Evolutionary conservation across 805 yeast species (phyloP).

Genomic region (Torulaspora microellipsoides): DNA sequence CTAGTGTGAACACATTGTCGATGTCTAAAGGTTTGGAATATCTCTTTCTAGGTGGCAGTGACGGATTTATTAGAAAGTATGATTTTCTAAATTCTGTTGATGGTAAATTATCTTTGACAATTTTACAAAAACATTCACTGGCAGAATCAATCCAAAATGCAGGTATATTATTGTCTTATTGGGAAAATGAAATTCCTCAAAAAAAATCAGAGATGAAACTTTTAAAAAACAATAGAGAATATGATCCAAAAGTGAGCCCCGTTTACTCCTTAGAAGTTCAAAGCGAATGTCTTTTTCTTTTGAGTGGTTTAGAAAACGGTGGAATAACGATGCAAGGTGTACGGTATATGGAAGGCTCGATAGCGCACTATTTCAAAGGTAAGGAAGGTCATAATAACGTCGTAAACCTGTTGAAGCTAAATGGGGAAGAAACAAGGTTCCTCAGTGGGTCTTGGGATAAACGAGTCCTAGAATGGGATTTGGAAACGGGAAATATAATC

Average conservation of each 20-base stretch:
- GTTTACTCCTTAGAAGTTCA: conserved; percentile 86
- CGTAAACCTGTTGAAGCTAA: conserved; percentile 66
- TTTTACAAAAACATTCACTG: conserved; percentile 83
- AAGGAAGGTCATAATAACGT: conserved; percentile 57
- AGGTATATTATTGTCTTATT: conserved; percentile 77
- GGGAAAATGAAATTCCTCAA: conserved; percentile 95
- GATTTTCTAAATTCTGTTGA: conserved; percentile 82
- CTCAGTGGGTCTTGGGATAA: conserved; percentile 92
- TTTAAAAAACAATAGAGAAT: conserved; percentile 35
- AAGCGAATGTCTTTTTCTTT: conserved; percentile 73
- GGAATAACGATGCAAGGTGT: conserved; percentile 83
- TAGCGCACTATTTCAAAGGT: conserved; percentile 67
- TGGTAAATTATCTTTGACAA: conserved; percentile 81
- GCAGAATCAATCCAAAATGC: conserved; percentile 83
- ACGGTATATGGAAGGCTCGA: conserved; percentile 74
- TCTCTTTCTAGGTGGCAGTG: conserved; percentile 93
- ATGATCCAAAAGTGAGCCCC: conserved; percentile 65
- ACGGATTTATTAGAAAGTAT: conserved; percentile 86
- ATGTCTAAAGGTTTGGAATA: conserved; percentile 77
- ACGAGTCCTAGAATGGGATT: conserved; percentile 75
- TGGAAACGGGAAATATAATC: conserved; percentile 59
- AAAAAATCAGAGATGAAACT: conserved; percentile 38
- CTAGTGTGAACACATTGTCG: conserved; percentile 73
- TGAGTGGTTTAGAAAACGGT: conserved; percentile 78
- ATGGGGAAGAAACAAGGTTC: conserved; percentile 55